phyloP scores from a whole-genome alignment of 225 moss, liverwort and hornwort species.

The Asterella californica region DNA sequence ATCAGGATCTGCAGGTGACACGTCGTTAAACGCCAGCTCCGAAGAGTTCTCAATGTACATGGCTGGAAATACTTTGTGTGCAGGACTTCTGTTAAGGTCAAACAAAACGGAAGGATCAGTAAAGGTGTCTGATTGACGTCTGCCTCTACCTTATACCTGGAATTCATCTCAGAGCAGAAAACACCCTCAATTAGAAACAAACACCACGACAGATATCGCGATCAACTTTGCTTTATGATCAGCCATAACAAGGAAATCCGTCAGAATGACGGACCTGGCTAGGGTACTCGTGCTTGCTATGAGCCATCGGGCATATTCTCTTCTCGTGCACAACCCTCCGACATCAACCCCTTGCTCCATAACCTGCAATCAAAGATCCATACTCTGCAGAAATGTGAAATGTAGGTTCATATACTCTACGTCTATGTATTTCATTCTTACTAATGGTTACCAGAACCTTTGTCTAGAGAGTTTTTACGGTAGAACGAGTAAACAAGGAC shows the following conservation, averaged over 20 bases:
- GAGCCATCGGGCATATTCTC: slow-evolving; percentile 95
- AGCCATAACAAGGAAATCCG: background rate
- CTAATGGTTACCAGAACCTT: background rate
- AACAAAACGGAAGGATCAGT: background rate
- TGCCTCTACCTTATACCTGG: background rate
- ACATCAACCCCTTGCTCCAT: slow-evolving; percentile 74
- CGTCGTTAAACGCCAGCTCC: slow-evolving; percentile 90
- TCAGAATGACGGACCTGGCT: slow-evolving; percentile 55
- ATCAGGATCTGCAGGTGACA: slow-evolving; percentile 82
- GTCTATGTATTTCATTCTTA: background rate
- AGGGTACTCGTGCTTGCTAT: slow-evolving; percentile 67
- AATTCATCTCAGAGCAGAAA: background rate
- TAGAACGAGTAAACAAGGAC: background rate
- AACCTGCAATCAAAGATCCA: slow-evolving; percentile 53
- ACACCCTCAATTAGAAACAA: background rate
- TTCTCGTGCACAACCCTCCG: slow-evolving; percentile 77
- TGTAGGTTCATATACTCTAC: background rate
- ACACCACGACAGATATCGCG: background rate
- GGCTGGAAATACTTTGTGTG: slow-evolving; percentile 88
- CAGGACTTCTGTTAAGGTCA: slow-evolving; percentile 57
- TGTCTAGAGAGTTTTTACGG: background rate
- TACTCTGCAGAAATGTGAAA: background rate
- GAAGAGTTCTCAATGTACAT: slow-evolving; percentile 84
- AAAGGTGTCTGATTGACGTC: background rate
- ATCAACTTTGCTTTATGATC: background rate